These are phyloP conservation scores for Boehmeria nivea DNA, from an alignment of 306 rosid species.

Conservation along the genomic window DNA sequence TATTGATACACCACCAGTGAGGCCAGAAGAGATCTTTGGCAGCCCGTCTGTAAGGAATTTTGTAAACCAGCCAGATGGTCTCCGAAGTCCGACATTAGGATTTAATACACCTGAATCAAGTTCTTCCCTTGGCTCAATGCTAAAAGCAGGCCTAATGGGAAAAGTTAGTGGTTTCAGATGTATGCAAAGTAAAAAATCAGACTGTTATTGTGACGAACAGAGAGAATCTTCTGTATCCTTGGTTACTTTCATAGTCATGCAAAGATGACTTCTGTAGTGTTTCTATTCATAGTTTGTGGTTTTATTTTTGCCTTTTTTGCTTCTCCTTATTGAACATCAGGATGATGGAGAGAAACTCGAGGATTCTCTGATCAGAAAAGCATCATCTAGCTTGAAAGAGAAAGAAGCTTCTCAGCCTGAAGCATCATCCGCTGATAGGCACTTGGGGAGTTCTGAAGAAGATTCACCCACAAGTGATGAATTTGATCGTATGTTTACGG, in stretches of 20 bases:
- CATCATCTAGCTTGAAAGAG: conserved; percentile 27
- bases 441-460: conserved; percentile 34
- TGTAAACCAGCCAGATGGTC: conserved; percentile 37
- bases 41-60: conserved; percentile 30
- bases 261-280: conserved; percentile 17
- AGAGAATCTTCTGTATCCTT: conserved; percentile 63
- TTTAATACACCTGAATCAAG: conserved; percentile 39
- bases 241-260: conserved; percentile 17
- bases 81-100: conserved; percentile 60
- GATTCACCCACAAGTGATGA: conserved; percentile 35
- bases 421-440: conserved; percentile 51
- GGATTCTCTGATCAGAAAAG: conserved; percentile 33
- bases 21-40: conserved; percentile 12
- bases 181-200: conserved; percentile 36
- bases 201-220: conserved; percentile 26
- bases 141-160: conserved; percentile 37
- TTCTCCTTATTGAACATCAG: conserved; percentile 65
- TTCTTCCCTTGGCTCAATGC: conserved; percentile 47
- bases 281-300: conserved; percentile 11
- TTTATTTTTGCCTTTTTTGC: conserved; percentile 29
- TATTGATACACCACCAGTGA: conserved; percentile 22
- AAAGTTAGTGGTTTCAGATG: conserved; percentile 36
- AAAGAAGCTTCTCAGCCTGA: conserved; percentile 39
- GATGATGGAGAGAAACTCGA: conserved; percentile 32
- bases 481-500: conserved; percentile 16